Evolutionary conservation across 2,329 filamentous ascomycete species (phyloP), one percentile per base, ranked within the genome.

Genomic region (Atkinsonella texensis): DNA sequence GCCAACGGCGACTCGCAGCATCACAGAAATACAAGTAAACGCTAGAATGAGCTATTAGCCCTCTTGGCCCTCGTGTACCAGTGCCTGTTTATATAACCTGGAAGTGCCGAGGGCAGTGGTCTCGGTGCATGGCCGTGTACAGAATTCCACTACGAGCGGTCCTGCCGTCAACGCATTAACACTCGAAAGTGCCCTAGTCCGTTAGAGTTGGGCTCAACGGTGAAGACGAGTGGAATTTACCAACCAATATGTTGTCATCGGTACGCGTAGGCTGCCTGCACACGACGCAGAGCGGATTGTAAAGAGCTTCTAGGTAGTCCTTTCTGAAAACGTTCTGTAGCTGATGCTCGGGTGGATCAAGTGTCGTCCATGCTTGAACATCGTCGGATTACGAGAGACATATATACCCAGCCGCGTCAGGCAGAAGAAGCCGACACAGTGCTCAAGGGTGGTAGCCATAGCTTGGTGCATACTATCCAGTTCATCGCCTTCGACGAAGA

Each of bases 401-500:
- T 28, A 28, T 8, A 28, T 23, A 23, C 5, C 20, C 5, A 23
- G 20, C 5, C 20, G 20, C 20, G 20, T 28, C 28, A 28, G 28
- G 7, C 7, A 28, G 28, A 28, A 28, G 7, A 89, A 81, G 15
- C 73, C 65, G 17, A 90, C 79, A 60, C 83, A 87, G 57, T 80
- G 75, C 64, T 90, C 85, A 31, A 90, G 69, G 0, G 86, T 89
- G 43, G 79, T 78, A 12, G 86, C 85, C 85, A 89, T 89, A 52
- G 85, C 85, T 65, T 89, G 85, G 62, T 89, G 84, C 85, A 90
- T 89, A 45, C 76, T 78, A 35, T 85, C 76, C 31, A 85, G 62
- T 50, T 90, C 85, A 56, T 81, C 80, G 47, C 86, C 86, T 62
- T 89, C 85, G 46, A 90, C 86, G 59, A 89, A 88, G 67, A 88